Evolutionary conservation across 371 early-diverging fungal genomes (phyloP), one percentile per base, ranked within the genome.

Genomic region (Zopfochytrium polystomum): DNA sequence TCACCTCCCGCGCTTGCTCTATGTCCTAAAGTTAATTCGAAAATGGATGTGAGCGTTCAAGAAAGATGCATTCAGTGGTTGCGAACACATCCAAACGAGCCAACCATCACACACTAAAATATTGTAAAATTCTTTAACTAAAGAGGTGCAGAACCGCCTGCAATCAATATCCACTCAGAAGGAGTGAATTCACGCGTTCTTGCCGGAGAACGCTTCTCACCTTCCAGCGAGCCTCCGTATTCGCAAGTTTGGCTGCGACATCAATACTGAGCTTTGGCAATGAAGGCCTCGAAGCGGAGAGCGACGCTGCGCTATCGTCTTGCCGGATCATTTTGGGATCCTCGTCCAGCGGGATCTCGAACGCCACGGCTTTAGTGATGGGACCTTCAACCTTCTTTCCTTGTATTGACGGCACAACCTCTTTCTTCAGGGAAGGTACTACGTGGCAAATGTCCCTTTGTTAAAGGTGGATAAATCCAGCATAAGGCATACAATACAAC

Each of bases 211-310:
- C n/a, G 26, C 18, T 45, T 52, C 64, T 52, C 30, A 77, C 77
- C 74, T 77, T 77, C 74, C 74, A 77, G 25, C 74, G 61, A n/a
- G 70, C 73, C 48, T 77, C 77, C 1, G 71, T 67, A 63, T 77
- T 73, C 11, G 77, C 73, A 23, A 76, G 44, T 62, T 76, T 76
- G 6, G 68, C 74, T 53, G 62, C 35, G 22, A 77, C 58, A 27
- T 69, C 71, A 6, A 77, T 43, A 1, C 47, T 61, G 30, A 77
- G 58, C 52, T 71, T 72, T 1, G 77, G 77, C 13, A 77, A 58
- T 3, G 67, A 47, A 15, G 52, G 34, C 33, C 56, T 66, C 5
- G 52, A 26, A 7, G n/a, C 35, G 3, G 26, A 25, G 32, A 54
- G 55, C 48, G 25, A 38, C 18, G 65, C 44, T 23, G 57, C 51